Percentiles rank a stretch among this genome's conserved stretches.
These are phyloP conservation scores for Venturiaceae sp. DNA, from an alignment of 2,329 filamentous ascomycete genomes.

Conservation along the genomic window DNA sequence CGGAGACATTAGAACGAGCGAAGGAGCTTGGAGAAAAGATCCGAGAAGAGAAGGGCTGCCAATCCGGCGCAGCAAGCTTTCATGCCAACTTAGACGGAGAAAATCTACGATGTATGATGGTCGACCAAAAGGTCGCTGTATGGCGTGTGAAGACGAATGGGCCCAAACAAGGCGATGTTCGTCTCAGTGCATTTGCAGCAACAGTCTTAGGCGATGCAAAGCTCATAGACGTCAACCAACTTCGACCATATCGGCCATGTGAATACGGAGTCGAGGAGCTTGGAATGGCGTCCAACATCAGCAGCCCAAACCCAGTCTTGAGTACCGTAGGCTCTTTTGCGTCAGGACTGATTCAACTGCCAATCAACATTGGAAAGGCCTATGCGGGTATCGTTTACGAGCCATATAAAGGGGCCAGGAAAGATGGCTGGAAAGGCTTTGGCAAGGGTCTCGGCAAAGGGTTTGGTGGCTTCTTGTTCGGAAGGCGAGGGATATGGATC, in stretches of 20 bases:
- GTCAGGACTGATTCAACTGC: not conserved
- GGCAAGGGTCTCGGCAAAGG: constrained; percentile 1
- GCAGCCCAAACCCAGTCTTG: not conserved
- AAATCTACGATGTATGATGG: constrained; percentile 23
- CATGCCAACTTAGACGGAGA: constrained; percentile 28
- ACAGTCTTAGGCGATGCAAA: not conserved
- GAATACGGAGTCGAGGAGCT: not conserved
- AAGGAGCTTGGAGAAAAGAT: constrained; percentile 27
- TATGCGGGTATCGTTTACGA: not conserved
- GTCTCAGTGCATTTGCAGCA: constrained; percentile 16
- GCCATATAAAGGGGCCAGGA: not conserved
- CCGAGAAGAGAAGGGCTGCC: constrained; percentile 24
- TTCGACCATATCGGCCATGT: not conserved
- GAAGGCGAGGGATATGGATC: not conserved
- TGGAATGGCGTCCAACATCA: not conserved
- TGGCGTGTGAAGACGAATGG: constrained; percentile 30
- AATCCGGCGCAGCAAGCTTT: constrained; percentile 26
- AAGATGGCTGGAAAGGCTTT: not conserved
- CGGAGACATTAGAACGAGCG: constrained; percentile 24
- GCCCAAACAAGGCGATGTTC: constrained; percentile 24
- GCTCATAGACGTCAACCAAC: not conserved
- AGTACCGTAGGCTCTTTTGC: not conserved
- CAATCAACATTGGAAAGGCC: not conserved
- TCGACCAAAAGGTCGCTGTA: constrained; percentile 22
- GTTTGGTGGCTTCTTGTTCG: constrained; percentile 9